Evolutionary conservation across 345 rosid species (phyloP).

Genomic region (Melaleuca quinquenervia): DNA sequence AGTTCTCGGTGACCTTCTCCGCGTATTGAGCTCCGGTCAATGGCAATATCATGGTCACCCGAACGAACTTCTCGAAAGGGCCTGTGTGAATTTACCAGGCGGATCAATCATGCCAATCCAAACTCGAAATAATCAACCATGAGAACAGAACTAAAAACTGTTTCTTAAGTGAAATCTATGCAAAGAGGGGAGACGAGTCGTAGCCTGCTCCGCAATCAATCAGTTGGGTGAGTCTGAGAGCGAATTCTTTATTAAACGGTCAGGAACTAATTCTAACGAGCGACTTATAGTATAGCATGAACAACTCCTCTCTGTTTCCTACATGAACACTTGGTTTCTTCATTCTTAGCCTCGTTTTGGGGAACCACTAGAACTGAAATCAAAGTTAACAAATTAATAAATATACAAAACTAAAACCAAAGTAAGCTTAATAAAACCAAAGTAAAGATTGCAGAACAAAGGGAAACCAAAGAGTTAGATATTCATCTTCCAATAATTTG

Average conservation of each 20-base stretch:
- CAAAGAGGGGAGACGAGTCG: neutral
- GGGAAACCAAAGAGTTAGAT: neutral
- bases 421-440: neutral
- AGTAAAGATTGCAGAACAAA: neutral
- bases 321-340: neutral
- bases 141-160: neutral
- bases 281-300: neutral
- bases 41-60: conserved; percentile 8
- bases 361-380: neutral
- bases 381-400: neutral
- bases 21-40: conserved; percentile 33
- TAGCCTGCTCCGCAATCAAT: neutral
- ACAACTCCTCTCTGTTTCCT: neutral
- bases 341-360: neutral
- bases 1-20: conserved; percentile 69
- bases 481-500: neutral
- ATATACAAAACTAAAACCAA: neutral
- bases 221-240: neutral
- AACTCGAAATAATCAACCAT: neutral
- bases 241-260: neutral
- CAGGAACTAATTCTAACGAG: neutral
- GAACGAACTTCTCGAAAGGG: conserved; percentile 5
- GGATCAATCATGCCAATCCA: neutral
- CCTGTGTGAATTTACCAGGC: neutral
- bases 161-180: neutral